Evolutionary conservation across 1,284 basidiomycete genomes (phyloP).

Genomic region (Tilletia walkeri): DNA sequence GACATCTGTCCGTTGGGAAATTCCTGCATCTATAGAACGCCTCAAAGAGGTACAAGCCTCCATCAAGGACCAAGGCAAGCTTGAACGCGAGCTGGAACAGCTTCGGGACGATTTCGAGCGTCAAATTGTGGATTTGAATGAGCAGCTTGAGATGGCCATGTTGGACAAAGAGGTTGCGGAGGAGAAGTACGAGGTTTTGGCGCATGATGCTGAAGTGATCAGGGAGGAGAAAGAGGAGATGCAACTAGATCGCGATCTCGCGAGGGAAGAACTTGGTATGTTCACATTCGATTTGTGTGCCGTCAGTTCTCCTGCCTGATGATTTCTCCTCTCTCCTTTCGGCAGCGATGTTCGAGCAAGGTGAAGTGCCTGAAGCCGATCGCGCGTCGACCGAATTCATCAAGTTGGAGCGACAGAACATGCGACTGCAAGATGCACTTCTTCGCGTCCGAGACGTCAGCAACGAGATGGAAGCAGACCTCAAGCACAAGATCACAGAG

Average conservation of each 20-base stretch:
- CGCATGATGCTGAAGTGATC: conserved; percentile 72
- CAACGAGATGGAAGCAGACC: conserved; percentile 80
- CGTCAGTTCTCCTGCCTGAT: conserved; percentile 6
- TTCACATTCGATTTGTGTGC: background rate
- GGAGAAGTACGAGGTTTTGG: conserved; percentile 79
- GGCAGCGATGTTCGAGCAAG: conserved; percentile 20
- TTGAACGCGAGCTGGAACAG: conserved; percentile 43
- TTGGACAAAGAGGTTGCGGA: conserved; percentile 97
- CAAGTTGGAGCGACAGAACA: conserved; percentile 94
- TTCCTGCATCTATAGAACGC: conserved; percentile 10
- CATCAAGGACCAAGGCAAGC: conserved; percentile 40
- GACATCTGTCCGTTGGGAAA: background rate
- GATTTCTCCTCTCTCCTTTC: background rate
- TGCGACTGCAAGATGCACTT: conserved; percentile 87
- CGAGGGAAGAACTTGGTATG: conserved; percentile 19
- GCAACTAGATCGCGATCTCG: conserved; percentile 72
- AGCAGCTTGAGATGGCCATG: conserved; percentile 90
- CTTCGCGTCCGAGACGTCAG: conserved; percentile 81
- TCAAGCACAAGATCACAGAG: conserved; percentile 75
- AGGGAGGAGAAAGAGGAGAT: conserved; percentile 76
- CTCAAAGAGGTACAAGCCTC: conserved; percentile 41
- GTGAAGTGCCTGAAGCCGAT: conserved; percentile 23
- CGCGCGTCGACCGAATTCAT: conserved; percentile 57
- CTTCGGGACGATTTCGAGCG: conserved; percentile 58
- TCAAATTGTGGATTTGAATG: conserved; percentile 71